Conservation (phyloP, 371 early-diverging fungal species). For the Lichtheimia ornata region DNA sequence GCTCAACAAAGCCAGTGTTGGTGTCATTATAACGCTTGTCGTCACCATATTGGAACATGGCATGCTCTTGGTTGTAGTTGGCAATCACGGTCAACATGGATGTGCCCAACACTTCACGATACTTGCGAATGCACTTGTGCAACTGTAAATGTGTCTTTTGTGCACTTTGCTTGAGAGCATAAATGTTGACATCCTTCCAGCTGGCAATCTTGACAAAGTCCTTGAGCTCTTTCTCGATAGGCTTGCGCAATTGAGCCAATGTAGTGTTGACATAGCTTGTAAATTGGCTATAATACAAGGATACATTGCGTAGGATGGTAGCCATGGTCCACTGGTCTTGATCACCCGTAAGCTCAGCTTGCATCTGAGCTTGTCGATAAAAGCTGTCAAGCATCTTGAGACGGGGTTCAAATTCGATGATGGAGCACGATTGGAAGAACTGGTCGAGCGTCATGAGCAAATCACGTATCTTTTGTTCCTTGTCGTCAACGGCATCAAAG, state of each 20-base stretch:
- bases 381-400: constrained; percentile 78
- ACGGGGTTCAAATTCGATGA: constrained; percentile 85
- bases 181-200: constrained; percentile 97
- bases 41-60: constrained; percentile 55
- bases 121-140: constrained; percentile 87
- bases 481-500: constrained; percentile 25
- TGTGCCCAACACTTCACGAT: constrained; percentile 72
- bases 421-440: constrained; percentile 76
- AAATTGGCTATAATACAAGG: constrained; percentile 84
- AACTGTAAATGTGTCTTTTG: constrained; percentile 89
- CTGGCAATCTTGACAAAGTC: constrained; percentile 93
- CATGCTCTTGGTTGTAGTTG: constrained; percentile 57
- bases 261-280: constrained; percentile 51
- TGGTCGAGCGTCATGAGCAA: constrained; percentile 72
- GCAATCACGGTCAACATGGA: constrained; percentile 80
- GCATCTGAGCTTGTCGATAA: constrained; percentile 58
- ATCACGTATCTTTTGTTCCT: constrained; percentile 30
- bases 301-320: constrained; percentile 57
- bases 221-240: constrained; percentile 87
- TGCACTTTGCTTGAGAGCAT: constrained; percentile 88
- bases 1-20: constrained; percentile 33
- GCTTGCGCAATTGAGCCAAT: constrained; percentile 62
- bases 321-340: constrained; percentile 29
- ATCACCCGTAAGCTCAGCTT: constrained; percentile 33
- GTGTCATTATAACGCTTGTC: constrained; percentile 46